These are phyloP conservation scores for Kodamaea sagamina DNA, from an alignment of 805 yeast genomes.

Conservation along the genomic window DNA sequence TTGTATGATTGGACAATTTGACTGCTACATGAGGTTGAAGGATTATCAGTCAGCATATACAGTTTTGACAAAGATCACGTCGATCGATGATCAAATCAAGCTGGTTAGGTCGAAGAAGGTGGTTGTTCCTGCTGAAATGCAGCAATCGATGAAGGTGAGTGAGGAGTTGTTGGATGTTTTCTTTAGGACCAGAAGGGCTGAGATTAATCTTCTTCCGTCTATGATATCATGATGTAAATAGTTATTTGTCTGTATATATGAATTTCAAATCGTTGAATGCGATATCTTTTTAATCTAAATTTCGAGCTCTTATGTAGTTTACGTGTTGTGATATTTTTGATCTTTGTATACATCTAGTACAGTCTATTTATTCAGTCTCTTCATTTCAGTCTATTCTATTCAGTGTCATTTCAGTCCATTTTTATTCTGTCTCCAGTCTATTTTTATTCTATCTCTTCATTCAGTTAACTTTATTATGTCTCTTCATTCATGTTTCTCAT, in stretches of 20 bases:
- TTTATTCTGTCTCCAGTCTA: no score
- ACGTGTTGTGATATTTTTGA: no score
- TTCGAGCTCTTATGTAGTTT: no score
- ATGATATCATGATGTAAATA: constrained; percentile 11
- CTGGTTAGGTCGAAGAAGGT: constrained; percentile 9
- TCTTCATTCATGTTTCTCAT: no score
- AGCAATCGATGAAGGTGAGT: constrained; percentile 21
- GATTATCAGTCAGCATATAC: constrained; percentile 21
- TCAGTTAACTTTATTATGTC: no score
- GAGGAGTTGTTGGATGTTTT: constrained; percentile 22
- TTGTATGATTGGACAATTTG: constrained; percentile 70
- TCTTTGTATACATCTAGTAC: not conserved
- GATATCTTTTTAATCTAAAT: no score
- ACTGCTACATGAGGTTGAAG: constrained; percentile 42
- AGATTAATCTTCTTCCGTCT: constrained; percentile 14
- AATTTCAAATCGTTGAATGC: no score
- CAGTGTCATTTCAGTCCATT: no score
- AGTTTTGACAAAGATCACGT: constrained; percentile 19
- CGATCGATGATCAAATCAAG: constrained; percentile 18
- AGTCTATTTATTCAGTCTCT: not conserved
- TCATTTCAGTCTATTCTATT: no score
- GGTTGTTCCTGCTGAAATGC: constrained; percentile 21
- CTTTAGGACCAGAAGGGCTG: constrained; percentile 20
- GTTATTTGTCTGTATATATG: no score
- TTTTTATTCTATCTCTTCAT: no score